A percentile compares a stretch with the other conserved stretches of the same genome.
These are phyloP conservation scores for Zhuliangozyma blackwelliae DNA, from an alignment of 1,139 yeast species.

Conservation along the genomic window DNA sequence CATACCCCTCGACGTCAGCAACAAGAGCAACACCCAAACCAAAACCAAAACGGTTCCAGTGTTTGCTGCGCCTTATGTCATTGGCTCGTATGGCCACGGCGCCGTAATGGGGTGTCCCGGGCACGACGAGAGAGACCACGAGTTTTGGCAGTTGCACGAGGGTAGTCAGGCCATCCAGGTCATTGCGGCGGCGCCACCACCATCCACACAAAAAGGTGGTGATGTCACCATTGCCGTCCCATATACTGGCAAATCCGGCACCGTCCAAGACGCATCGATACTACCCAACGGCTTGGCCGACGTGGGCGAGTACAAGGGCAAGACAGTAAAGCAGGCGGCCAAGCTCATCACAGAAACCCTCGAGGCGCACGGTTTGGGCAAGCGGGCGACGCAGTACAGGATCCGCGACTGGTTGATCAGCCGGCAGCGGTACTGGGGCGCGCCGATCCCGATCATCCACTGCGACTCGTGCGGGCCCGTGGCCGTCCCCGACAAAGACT, in stretches of 20 bases:
- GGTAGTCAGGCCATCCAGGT: constrained; percentile 41
- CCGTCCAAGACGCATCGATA: constrained; percentile 35
- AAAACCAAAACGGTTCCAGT: constrained; percentile 51
- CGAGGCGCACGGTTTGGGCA: constrained; percentile 37
- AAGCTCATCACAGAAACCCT: constrained; percentile 42
- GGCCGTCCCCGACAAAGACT: constrained; percentile 79
- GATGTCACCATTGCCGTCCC: constrained; percentile 29
- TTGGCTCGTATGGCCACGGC: constrained; percentile 79
- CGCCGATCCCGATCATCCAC: constrained; percentile 92
- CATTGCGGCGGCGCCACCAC: constrained; percentile 24
- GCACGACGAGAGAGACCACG: constrained; percentile 79
- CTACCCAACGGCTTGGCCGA: constrained; percentile 24
- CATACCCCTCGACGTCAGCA: constrained; percentile 51
- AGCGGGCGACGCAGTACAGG: constrained; percentile 49
- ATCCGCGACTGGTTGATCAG: constrained; percentile 92
- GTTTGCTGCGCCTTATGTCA: constrained; percentile 86
- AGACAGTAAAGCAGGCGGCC: constrained; percentile 50
- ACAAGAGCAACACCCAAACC: constrained; percentile 17
- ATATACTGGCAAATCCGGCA: constrained; percentile 50
- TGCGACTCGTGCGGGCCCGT: constrained; percentile 77
- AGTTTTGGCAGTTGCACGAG: constrained; percentile 68
- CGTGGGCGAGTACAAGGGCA: constrained; percentile 51
- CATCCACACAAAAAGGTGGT: no score
- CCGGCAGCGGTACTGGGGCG: constrained; percentile 97
- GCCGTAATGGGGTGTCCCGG: constrained; percentile 99